Percentiles rank a stretch among this genome's conserved stretches.
Evolutionary conservation across 345 rosid species (phyloP).

Genomic region (Citrus glauca): DNA sequence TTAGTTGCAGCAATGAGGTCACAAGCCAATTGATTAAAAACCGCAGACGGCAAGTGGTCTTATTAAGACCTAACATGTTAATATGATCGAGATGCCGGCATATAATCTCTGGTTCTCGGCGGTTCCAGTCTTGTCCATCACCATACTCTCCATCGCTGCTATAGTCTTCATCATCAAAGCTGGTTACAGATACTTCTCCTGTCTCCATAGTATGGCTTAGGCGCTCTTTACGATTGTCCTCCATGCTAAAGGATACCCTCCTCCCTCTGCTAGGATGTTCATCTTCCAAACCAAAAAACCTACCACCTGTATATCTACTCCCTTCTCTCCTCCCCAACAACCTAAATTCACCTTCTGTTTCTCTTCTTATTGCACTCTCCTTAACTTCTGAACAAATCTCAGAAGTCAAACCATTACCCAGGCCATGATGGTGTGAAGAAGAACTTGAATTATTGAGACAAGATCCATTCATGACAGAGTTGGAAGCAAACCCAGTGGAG

Average conservation of each 20-base stretch:
- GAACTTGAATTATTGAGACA: slow-evolving; percentile 29
- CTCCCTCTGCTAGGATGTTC: slow-evolving; percentile 81
- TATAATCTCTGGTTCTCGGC: slow-evolving; percentile 85
- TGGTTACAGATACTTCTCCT: slow-evolving; percentile 62
- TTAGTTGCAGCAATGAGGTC: slow-evolving; percentile 83
- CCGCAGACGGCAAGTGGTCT: slow-evolving; percentile 76
- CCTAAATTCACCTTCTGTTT: slow-evolving; percentile 99
- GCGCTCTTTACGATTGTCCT: slow-evolving; percentile 55
- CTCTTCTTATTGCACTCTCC: slow-evolving; percentile 98
- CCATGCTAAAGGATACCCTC: slow-evolving; percentile 88
- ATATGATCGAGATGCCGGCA: slow-evolving; percentile 88
- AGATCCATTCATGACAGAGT: slow-evolving; percentile 25
- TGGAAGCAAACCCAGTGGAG: slow-evolving; percentile 17
- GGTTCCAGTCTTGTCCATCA: slow-evolving; percentile 65
- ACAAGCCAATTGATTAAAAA: slow-evolving; percentile 97
- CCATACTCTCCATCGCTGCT: slow-evolving; percentile 72
- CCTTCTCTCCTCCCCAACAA: slow-evolving; percentile 85
- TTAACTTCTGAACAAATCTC: slow-evolving; percentile 52
- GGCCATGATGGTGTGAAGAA: slow-evolving; percentile 18
- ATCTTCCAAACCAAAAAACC: slow-evolving; percentile 73
- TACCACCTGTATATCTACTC: slow-evolving; percentile 61
- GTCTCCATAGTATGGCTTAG: slow-evolving; percentile 41
- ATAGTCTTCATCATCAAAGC: slow-evolving; percentile 68
- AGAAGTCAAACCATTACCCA: slow-evolving; percentile 50
- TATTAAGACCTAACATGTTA: slow-evolving; percentile 92